Percentiles rank a stretch among this genome's conserved stretches.
Evolutionary conservation across 2,329 filamentous ascomycete species (phyloP).

Genomic region (Chalaropsis ovoidea): DNA sequence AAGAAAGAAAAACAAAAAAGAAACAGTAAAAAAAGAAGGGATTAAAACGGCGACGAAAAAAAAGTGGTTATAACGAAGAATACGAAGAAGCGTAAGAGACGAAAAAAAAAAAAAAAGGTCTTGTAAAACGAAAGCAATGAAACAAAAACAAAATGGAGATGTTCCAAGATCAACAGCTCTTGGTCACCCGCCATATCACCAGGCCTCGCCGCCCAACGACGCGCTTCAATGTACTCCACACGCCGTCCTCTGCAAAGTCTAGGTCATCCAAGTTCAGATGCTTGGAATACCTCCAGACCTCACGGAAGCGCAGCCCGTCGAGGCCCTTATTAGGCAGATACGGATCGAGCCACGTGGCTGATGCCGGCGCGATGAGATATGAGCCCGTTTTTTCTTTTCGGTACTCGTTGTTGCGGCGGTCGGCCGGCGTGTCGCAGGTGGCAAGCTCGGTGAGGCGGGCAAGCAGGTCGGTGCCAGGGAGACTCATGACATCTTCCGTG

Average conservation of each 20-base stretch:
- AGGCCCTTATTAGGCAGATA: slow-evolving; percentile 51
- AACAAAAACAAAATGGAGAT: slow-evolving; percentile 25
- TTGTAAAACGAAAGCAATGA: slow-evolving; percentile 25
- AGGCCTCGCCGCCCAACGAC: slow-evolving; percentile 56
- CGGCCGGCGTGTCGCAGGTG: slow-evolving; percentile 51
- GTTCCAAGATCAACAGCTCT: slow-evolving; percentile 39
- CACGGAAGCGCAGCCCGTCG: slow-evolving; percentile 52
- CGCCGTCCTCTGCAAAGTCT: slow-evolving; percentile 66
- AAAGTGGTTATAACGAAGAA: not conserved
- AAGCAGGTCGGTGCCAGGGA: slow-evolving; percentile 51
- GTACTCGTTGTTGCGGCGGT: slow-evolving; percentile 46
- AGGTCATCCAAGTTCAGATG: slow-evolving; percentile 73
- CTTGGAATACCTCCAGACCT: slow-evolving; percentile 56
- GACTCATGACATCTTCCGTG: slow-evolving; percentile 65
- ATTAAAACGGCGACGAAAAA: slow-evolving; percentile 2
- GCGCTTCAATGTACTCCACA: slow-evolving; percentile 58
- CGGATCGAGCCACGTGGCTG: slow-evolving; percentile 57
- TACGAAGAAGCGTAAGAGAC: not conserved
- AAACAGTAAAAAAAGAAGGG: not conserved
- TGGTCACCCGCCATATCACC: slow-evolving; percentile 54
- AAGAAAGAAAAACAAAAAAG: slow-evolving; percentile 13
- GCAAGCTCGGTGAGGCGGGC: slow-evolving; percentile 48
- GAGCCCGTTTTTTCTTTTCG: slow-evolving; percentile 53
- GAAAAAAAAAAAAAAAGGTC: not conserved
- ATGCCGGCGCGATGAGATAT: slow-evolving; percentile 63